These are phyloP conservation scores for Globisporangium solare DNA, from an alignment of 352 stramenopile species.

Conservation along the genomic window DNA sequence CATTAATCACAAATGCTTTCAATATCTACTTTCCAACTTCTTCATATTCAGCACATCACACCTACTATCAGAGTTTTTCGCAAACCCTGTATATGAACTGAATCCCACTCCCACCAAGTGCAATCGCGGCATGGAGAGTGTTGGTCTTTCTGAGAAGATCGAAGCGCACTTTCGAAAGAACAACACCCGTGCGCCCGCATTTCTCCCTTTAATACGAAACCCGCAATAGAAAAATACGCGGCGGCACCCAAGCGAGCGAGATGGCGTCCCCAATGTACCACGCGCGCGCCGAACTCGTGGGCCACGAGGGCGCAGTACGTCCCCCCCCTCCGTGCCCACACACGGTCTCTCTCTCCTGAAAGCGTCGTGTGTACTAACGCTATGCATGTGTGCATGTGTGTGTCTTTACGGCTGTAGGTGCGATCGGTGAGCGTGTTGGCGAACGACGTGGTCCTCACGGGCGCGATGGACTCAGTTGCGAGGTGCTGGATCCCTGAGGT, in stretches of 20 bases:
- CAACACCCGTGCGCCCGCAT: too few relatives aligned
- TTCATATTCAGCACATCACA: too few relatives aligned
- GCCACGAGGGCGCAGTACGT: slow-evolving; percentile 76
- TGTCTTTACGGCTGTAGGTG: slow-evolving; percentile 33
- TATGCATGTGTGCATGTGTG: slow-evolving; percentile 5
- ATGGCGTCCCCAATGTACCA: slow-evolving; percentile 9
- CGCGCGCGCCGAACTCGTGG: slow-evolving; percentile 48
- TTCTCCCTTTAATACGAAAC: neutral
- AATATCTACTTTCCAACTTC: too few relatives aligned
- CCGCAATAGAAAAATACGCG: too few relatives aligned
- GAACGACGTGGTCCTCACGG: slow-evolving; percentile 56
- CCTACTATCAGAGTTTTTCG: too few relatives aligned
- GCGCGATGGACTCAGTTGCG: slow-evolving; percentile 72
- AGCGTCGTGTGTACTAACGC: slow-evolving; percentile 7
- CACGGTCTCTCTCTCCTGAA: slow-evolving; percentile 3
- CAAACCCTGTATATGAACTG: too few relatives aligned
- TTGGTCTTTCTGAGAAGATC: too few relatives aligned
- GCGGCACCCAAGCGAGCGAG: neutral
- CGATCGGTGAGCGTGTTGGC: slow-evolving; percentile 49
- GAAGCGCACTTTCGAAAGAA: too few relatives aligned
- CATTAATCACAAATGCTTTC: too few relatives aligned
- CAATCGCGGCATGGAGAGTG: too few relatives aligned
- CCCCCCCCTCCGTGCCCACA: neutral
- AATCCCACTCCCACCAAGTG: too few relatives aligned
- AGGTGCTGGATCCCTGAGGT: slow-evolving; percentile 43